A percentile compares a stretch with the other conserved stretches of the same genome.
Conservation (phyloP, 2,329 filamentous ascomycete genomes). For the Fusarium sp. region DNA sequence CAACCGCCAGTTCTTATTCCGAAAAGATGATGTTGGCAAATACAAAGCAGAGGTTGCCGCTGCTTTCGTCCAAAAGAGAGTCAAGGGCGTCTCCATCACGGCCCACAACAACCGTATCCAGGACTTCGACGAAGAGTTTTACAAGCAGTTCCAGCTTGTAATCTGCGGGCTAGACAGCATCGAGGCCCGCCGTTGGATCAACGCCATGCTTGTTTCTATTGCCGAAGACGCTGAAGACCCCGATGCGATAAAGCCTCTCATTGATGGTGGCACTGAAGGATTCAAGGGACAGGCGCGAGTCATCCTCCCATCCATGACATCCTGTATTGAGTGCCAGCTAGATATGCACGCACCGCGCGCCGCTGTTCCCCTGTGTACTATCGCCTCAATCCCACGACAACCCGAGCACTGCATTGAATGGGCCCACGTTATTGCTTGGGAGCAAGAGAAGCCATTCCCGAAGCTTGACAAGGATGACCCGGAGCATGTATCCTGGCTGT, state of each 20-base stretch:
- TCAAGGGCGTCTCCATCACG: conserved; percentile 91
- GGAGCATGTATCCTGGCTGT: conserved; percentile 97
- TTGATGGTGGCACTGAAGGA: conserved; percentile 96
- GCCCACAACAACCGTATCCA: conserved; percentile 95
- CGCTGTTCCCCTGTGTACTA: conserved; percentile 95
- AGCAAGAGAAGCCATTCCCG: conserved; percentile 83
- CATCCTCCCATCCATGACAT: conserved; percentile 89
- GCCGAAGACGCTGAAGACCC: conserved; percentile 79
- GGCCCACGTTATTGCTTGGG: conserved; percentile 99
- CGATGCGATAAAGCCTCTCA: conserved; percentile 89
- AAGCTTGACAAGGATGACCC: conserved; percentile 94
- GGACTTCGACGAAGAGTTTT: conserved; percentile 95
- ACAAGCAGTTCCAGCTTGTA: conserved; percentile 94
- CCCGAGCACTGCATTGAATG: conserved; percentile 99
- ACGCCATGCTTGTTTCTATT: conserved; percentile 89
- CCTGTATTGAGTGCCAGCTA: conserved; percentile 97
- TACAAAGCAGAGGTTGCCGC: conserved; percentile 95
- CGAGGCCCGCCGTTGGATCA: conserved; percentile 98
- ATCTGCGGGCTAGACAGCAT: conserved; percentile 97
- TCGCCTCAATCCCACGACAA: conserved; percentile 95
- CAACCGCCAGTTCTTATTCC: conserved; percentile 97
- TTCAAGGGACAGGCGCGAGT: conserved; percentile 98
- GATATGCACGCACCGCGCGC: conserved; percentile 98
- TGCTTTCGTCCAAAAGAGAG: conserved; percentile 86
- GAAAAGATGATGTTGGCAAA: conserved; percentile 88